These are phyloP conservation scores for Rhynchospora breviuscula DNA, from an alignment of 176 grass and related monocot species.

Conservation along the genomic window DNA sequence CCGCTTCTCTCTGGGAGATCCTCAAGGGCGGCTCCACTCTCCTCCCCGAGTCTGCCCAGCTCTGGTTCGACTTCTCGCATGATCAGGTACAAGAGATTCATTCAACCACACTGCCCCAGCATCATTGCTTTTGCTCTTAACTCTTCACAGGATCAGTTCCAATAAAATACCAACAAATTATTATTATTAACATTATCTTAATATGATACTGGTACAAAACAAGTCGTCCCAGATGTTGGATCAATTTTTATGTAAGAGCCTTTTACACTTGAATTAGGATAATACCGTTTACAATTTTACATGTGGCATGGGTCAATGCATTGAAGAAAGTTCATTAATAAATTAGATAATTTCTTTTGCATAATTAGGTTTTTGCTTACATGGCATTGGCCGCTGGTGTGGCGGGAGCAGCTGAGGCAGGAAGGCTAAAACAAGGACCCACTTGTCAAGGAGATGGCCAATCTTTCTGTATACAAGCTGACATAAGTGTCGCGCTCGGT, in stretches of 20 bases:
- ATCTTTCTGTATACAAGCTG: slow-evolving; percentile 40
- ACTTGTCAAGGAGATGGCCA: not conserved
- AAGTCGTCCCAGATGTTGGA: no score
- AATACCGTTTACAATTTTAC: no score
- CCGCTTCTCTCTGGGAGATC: slow-evolving; percentile 53
- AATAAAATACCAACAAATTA: no score
- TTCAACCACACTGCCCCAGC: not conserved
- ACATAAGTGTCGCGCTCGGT: slow-evolving; percentile 51
- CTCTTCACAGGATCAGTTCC: no score
- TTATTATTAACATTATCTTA: no score
- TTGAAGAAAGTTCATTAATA: no score
- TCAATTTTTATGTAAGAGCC: no score
- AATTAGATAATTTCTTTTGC: no score
- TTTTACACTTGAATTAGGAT: no score
- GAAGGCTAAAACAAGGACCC: not conserved
- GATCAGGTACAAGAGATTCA: slow-evolving; percentile 47
- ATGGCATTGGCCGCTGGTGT: slow-evolving; percentile 47
- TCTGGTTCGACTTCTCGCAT: slow-evolving; percentile 94
- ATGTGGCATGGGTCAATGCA: no score
- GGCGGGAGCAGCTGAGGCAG: slow-evolving; percentile 36
- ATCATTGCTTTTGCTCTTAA: not conserved
- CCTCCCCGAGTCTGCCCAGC: slow-evolving; percentile 56
- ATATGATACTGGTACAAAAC: no score
- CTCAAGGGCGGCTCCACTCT: slow-evolving; percentile 46
- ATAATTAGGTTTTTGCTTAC: slow-evolving; percentile 59